Conservation (phyloP, 441 rosid species). For the Populus hybrid region DNA sequence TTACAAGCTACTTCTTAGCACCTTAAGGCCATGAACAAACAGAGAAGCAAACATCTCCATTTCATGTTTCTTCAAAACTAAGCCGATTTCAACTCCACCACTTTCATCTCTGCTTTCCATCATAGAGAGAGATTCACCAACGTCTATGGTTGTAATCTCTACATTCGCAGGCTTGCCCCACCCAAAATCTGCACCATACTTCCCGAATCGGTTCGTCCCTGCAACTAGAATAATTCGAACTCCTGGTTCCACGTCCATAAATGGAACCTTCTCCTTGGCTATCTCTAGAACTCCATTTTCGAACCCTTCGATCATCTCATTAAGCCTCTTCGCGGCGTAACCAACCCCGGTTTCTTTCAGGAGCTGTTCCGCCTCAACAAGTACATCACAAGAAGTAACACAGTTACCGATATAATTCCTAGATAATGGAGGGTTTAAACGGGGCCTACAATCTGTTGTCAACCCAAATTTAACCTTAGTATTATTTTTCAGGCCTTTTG, state of each 20-base stretch:
- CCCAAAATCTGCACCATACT: conserved; percentile 19
- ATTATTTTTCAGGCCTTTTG: conserved; percentile 1
- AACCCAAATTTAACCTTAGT: no score
- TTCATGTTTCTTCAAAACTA: conserved; percentile 13
- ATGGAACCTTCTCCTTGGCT: background rate
- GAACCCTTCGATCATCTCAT: no score
- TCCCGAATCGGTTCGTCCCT: conserved; percentile 9
- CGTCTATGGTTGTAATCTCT: conserved; percentile 14
- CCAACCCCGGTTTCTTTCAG: no score
- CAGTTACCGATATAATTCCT: no score
- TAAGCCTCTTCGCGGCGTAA: no score
- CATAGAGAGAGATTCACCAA: conserved; percentile 10
- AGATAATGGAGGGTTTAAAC: no score
- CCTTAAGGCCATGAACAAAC: conserved; percentile 6
- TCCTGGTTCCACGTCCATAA: no score
- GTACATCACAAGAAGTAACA: no score
- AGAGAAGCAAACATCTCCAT: conserved; percentile 21
- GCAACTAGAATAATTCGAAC: background rate
- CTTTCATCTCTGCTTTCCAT: conserved; percentile 13
- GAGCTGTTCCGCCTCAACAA: no score
- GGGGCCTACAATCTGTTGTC: no score
- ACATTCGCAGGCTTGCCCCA: conserved; percentile 23
- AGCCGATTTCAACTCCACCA: conserved; percentile 22
- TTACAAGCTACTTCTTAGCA: background rate
- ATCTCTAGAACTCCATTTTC: background rate